Evolutionary conservation across 192 early-diverging fungal genomes (phyloP), one percentile per base, ranked within the genome.

Genomic region (Phycomyces blakesleeanus): DNA sequence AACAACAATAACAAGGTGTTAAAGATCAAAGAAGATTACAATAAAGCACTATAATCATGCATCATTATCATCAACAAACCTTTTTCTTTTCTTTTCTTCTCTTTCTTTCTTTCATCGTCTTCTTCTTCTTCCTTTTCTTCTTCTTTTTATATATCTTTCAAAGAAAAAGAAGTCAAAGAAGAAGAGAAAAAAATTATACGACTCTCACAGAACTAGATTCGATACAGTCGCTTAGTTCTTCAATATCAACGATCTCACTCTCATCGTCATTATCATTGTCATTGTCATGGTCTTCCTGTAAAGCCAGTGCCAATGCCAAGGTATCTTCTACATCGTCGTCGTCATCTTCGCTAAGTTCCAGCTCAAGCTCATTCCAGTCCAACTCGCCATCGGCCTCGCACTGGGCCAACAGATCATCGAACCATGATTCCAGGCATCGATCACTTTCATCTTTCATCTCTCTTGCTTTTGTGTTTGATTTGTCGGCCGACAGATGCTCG

Each of bases 341-440:
- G 21, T 65, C 63, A 26, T 26, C n/a, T 24, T n/a, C 14, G 39
- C 15, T 44, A 34, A 34, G 29, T 49, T 41, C 27, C 37, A 40
- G 27, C 41, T 54, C 38, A 22, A 55, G 50, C 11, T 14, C 61
- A 40, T 62, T 58, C 20, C 62, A 47, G 12, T 61, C 29, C n/a
- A 73, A 57, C 55, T 72, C 70, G 9, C 58, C 70, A 27, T 72
- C 70, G 0, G 62, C 70, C 34, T 66, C 70, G 14, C 64, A 72
- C 27, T 61, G 63, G 20, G 59, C 64, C 2, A 72, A 51, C 37
- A 72, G 38, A 37, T 72, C 64, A 34, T 72, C 64, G 27, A 72
- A 61, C 70, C 70, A 72, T 22, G 54, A 5, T 57, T 72, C 70
- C 4, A 72, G 34, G 34, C 54, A 72, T 11, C 64, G 52, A 41